Conservation (phyloP, 2,329 filamentous ascomycete genomes). For the Hypoxylon sp. region DNA sequence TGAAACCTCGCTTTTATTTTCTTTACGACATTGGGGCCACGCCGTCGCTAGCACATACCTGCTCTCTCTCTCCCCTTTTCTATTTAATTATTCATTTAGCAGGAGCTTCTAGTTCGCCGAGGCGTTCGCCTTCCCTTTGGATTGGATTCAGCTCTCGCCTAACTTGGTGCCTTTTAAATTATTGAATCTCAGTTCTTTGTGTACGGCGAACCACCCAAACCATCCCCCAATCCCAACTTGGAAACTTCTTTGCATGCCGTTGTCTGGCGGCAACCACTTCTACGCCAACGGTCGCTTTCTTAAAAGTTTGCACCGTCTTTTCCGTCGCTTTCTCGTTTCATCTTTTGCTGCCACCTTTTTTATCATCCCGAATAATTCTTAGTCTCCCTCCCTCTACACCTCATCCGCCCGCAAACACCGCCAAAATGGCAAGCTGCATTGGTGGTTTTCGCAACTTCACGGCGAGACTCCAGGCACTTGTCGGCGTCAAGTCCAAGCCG, state of each 20-base stretch:
- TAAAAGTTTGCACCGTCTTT: slow-evolving; percentile 11
- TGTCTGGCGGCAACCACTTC: not conserved
- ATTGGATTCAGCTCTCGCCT: slow-evolving; percentile 13
- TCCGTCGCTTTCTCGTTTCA: not conserved
- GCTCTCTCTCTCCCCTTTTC: not conserved
- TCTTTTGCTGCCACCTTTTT: slow-evolving; percentile 5
- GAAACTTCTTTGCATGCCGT: not conserved
- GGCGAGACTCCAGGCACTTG: slow-evolving; percentile 47
- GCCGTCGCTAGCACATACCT: slow-evolving; percentile 5
- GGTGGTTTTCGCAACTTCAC: slow-evolving; percentile 44
- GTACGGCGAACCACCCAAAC: slow-evolving; percentile 5
- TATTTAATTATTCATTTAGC: not conserved
- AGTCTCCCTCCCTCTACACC: not conserved
- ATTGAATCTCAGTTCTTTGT: slow-evolving; percentile 25
- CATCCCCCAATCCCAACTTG: slow-evolving; percentile 8
- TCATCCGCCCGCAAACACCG: slow-evolving; percentile 2
- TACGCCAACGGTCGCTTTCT: slow-evolving; percentile 6
- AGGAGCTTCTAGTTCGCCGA: slow-evolving; percentile 4
- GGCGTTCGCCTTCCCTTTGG: slow-evolving; percentile 10
- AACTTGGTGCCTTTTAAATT: slow-evolving; percentile 11
- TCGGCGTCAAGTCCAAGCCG: slow-evolving; percentile 47
- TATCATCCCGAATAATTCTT: not conserved
- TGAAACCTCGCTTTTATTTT: slow-evolving; percentile 5
- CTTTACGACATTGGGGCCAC: not conserved
- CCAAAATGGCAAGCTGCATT: slow-evolving; percentile 46